Conservation (phyloP, 768 basidiomycete species). For the Sporobolomyces phaffii region DNA sequence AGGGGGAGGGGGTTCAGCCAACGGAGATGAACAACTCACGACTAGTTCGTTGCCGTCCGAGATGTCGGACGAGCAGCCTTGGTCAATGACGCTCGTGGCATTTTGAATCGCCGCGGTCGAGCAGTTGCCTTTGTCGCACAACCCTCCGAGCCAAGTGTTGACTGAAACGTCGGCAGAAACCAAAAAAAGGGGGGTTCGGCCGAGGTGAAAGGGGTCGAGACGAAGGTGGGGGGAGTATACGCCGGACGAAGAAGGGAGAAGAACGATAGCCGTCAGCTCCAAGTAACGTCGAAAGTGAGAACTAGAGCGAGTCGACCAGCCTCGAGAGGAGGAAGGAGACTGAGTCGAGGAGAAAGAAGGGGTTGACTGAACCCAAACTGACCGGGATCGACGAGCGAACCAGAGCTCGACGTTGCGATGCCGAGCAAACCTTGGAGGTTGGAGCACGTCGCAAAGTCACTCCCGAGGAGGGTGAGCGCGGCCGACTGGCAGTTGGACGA, state of each 20-base stretch:
- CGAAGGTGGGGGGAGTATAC: too few relatives aligned
- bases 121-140: background rate
- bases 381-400: background rate
- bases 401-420: background rate
- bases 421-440: background rate
- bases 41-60: background rate
- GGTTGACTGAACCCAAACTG: too few relatives aligned
- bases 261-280: too few relatives aligned
- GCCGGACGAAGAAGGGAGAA: too few relatives aligned
- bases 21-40: conserved; percentile 9
- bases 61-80: conserved; percentile 12
- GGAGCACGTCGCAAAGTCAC: conserved; percentile 17
- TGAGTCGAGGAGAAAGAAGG: background rate
- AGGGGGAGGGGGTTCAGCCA: too few relatives aligned
- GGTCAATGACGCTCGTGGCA: conserved; percentile 9
- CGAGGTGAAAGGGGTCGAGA: background rate
- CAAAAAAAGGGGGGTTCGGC: background rate
- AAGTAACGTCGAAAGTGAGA: too few relatives aligned
- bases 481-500: background rate
- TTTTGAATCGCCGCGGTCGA: background rate
- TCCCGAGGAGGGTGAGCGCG: background rate
- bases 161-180: too few relatives aligned
- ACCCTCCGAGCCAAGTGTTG: conserved; percentile 3
- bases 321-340: too few relatives aligned
- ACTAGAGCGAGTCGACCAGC: too few relatives aligned